Conservation (phyloP, 306 rosid genomes). For the Begonia masoniana region DNA sequence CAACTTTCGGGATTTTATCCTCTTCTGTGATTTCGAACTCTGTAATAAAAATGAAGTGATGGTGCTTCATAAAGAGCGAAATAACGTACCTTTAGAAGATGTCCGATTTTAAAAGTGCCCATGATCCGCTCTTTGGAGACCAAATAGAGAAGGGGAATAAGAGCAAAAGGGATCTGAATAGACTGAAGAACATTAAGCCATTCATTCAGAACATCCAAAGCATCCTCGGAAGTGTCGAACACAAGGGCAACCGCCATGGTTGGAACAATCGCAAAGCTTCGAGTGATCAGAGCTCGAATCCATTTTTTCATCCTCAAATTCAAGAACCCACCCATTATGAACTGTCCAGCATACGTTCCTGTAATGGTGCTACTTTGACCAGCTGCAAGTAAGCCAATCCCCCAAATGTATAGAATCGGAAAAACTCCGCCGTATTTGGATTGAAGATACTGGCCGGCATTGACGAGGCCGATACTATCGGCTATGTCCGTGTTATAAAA, state of each 20-base stretch:
- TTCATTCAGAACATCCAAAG: constrained; percentile 70
- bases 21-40: too few species aligned
- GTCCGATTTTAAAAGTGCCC: constrained; percentile 83
- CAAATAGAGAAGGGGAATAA: constrained; percentile 86
- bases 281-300: constrained; percentile 76
- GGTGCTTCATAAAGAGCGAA: too few species aligned
- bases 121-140: constrained; percentile 85
- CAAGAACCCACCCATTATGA: constrained; percentile 94
- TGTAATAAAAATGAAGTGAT: too few species aligned
- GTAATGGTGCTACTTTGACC: constrained; percentile 99
- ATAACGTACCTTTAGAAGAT: constrained; percentile 50
- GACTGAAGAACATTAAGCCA: constrained; percentile 99
- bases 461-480: constrained; percentile 62
- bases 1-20: too few species aligned
- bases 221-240: constrained; percentile 58
- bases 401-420: constrained; percentile 93
- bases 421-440: constrained; percentile 77
- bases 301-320: constrained; percentile 85
- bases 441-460: constrained; percentile 87
- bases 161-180: constrained; percentile 92
- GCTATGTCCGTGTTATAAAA: constrained; percentile 75
- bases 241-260: constrained; percentile 76
- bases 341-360: constrained; percentile 98
- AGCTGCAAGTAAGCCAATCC: constrained; percentile 81
- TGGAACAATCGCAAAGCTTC: constrained; percentile 81